Conservation (phyloP, 2,329 filamentous ascomycete genomes). For the Xylaria sp. region DNA sequence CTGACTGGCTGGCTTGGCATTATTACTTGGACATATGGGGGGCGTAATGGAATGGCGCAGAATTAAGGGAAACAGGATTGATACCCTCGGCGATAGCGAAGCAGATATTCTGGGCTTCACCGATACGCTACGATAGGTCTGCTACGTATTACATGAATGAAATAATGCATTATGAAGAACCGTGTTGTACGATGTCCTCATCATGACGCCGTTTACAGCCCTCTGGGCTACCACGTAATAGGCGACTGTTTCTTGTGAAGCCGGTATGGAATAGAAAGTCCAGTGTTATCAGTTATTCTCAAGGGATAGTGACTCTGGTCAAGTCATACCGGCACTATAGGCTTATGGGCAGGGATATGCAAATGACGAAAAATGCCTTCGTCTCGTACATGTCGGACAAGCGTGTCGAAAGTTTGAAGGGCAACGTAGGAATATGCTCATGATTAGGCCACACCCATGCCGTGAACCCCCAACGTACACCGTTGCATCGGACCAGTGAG, state of each 20-base stretch:
- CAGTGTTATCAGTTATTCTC: neutral
- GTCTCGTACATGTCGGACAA: conserved; percentile 25
- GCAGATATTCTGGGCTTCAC: conserved; percentile 16
- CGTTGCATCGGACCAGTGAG: neutral
- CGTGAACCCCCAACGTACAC: conserved; percentile 2
- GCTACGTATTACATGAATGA: conserved; percentile 10
- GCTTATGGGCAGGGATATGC: conserved; percentile 6
- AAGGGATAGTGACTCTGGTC: neutral
- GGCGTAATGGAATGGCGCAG: conserved; percentile 17
- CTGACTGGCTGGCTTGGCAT: neutral
- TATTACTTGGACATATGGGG: neutral
- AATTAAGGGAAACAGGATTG: conserved; percentile 25
- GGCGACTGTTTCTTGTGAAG: neutral
- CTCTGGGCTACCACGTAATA: too few relatives aligned
- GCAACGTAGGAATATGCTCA: neutral
- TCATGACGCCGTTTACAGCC: neutral
- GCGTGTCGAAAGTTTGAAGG: conserved; percentile 20
- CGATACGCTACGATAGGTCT: conserved; percentile 10
- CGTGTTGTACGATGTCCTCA: neutral
- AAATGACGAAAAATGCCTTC: neutral
- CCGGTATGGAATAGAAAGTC: neutral
- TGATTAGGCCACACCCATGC: conserved; percentile 1
- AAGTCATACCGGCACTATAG: neutral
- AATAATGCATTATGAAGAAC: neutral
- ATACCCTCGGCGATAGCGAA: conserved; percentile 29